These are phyloP conservation scores for Laguncularia racemosa DNA, from an alignment of 345 rosid species.

Conservation along the genomic window DNA sequence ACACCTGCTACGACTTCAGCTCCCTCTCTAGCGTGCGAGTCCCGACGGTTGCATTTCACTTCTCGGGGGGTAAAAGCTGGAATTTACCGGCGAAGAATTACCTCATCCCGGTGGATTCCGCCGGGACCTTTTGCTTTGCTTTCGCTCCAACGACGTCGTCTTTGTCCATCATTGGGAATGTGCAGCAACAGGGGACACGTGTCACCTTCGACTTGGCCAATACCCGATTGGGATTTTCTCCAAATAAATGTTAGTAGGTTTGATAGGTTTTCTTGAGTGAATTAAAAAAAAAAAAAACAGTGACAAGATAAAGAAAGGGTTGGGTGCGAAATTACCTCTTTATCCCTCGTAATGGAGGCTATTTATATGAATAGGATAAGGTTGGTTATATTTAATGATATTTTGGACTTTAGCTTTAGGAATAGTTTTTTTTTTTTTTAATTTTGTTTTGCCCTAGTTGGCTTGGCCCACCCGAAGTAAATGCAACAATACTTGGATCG, in stretches of 20 bases:
- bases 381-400: neutral
- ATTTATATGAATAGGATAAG: too few species aligned
- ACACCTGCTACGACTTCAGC: conserved; percentile 86
- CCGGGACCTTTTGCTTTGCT: conserved; percentile 85
- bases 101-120: conserved; percentile 57
- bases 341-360: too few species aligned
- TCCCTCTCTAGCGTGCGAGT: conserved; percentile 50
- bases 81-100: conserved; percentile 75
- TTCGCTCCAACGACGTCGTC: conserved; percentile 86
- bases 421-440: too few species aligned
- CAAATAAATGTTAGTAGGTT: conserved; percentile 47
- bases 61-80: conserved; percentile 45
- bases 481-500: neutral
- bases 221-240: conserved; percentile 53
- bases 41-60: conserved; percentile 72
- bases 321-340: neutral
- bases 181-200: conserved; percentile 95
- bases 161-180: conserved; percentile 84
- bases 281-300: too few species aligned
- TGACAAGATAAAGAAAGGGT: too few species aligned
- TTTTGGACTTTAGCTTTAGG: too few species aligned
- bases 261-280: neutral
- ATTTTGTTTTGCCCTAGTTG: neutral
- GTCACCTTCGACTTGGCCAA: conserved; percentile 70
- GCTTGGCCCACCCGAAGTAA: conserved; percentile 21